phyloP scores from a whole-genome alignment of 257 asterid genomes.

The Vinca minor region DNA sequence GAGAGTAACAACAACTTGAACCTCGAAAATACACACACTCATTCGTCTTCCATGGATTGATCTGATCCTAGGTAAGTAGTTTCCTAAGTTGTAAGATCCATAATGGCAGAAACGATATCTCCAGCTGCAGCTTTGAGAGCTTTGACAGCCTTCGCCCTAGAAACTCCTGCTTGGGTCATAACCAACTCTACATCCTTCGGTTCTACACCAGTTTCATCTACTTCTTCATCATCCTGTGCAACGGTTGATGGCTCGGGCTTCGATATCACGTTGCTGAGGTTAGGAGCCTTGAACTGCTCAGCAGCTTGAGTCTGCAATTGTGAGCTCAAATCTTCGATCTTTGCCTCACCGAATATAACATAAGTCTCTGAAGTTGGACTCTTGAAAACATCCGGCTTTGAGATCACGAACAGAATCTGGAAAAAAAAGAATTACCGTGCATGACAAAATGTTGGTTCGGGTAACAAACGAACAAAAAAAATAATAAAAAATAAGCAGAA shows the following conservation, averaged over 20 bases:
- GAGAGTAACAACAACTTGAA: not conserved
- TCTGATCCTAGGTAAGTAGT: not conserved
- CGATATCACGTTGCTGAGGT: slow-evolving; percentile 17
- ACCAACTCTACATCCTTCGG: slow-evolving; percentile 58
- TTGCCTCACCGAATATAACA: slow-evolving; percentile 61
- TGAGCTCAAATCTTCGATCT: slow-evolving; percentile 57
- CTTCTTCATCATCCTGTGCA: slow-evolving; percentile 57
- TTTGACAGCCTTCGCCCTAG: slow-evolving; percentile 37
- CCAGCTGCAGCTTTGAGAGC: slow-evolving; percentile 49
- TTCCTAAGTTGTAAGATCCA: slow-evolving; percentile 52
- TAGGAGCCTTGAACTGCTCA: slow-evolving; percentile 49
- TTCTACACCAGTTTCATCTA: slow-evolving; percentile 54
- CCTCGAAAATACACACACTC: slow-evolving; percentile 3
- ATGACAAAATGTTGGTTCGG: not conserved
- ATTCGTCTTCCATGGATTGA: not conserved
- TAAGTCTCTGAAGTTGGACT: slow-evolving; percentile 63
- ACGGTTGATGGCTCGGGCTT: slow-evolving; percentile 31
- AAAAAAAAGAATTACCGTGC: not conserved
- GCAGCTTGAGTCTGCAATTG: slow-evolving; percentile 62
- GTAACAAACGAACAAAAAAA: not conserved
- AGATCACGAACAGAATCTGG: slow-evolving; percentile 51
- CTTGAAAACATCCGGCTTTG: slow-evolving; percentile 68
- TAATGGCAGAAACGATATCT: slow-evolving; percentile 56
- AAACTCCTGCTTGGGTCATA: slow-evolving; percentile 50
- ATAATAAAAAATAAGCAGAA: not conserved